Conservation (phyloP, 2,329 filamentous ascomycete species). For the Phoma herbarum region DNA sequence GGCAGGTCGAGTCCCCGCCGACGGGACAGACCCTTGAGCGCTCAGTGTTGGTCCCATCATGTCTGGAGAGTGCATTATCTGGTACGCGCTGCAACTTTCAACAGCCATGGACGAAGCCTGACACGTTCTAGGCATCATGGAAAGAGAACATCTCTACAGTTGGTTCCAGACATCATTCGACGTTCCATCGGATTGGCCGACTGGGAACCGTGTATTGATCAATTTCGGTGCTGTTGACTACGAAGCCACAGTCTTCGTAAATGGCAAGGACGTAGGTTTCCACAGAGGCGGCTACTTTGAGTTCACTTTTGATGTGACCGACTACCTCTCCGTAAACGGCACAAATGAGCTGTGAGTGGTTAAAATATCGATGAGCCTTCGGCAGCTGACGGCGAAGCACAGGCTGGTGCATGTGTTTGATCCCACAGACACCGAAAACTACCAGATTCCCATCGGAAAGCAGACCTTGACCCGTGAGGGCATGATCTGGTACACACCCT, state of each 20-base stretch:
- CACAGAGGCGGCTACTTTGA: constrained; percentile 70
- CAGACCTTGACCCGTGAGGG: constrained; percentile 65
- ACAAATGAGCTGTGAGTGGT: constrained; percentile 63
- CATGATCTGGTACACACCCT: constrained; percentile 74
- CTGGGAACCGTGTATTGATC: constrained; percentile 56
- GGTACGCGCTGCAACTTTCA: constrained; percentile 51
- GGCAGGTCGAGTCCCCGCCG: constrained; percentile 55
- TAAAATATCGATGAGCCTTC: accelerated
- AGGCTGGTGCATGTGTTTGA: constrained; percentile 73
- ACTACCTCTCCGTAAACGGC: constrained; percentile 52
- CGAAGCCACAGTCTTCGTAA: constrained; percentile 66
- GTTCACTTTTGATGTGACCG: constrained; percentile 68
- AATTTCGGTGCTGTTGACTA: constrained; percentile 70
- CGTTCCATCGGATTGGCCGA: constrained; percentile 59
- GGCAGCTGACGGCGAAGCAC: background rate
- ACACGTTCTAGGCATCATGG: constrained; percentile 53
- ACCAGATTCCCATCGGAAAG: constrained; percentile 72
- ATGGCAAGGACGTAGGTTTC: constrained; percentile 61
- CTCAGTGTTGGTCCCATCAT: constrained; percentile 62
- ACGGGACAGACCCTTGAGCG: constrained; percentile 54
- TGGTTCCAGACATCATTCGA: constrained; percentile 63
- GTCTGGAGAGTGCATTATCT: constrained; percentile 63
- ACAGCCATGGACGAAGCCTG: background rate
- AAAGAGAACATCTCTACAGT: constrained; percentile 50
- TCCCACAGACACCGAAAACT: constrained; percentile 66